A percentile compares a stretch with the other conserved stretches of the same genome.
Evolutionary conservation across 1,139 yeast species (phyloP).

Genomic region (Suhomyces wounanorum): DNA sequence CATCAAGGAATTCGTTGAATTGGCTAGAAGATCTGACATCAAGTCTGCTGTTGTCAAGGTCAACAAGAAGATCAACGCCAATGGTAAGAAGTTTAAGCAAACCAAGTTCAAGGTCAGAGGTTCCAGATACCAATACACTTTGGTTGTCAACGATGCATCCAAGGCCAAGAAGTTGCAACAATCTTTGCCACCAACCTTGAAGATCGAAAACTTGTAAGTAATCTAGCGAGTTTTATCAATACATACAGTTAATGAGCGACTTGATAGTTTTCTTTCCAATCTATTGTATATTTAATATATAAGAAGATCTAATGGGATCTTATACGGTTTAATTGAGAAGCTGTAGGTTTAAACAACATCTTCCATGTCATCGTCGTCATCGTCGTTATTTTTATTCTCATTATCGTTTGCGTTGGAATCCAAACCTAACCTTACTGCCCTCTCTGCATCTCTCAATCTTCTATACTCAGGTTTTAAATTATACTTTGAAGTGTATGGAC

Average conservation of each 20-base stretch:
- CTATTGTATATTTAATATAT: conserved; percentile 18
- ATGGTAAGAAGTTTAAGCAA: conserved; percentile 86
- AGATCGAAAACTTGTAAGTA: conserved; percentile 65
- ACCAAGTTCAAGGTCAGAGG: conserved; percentile 99
- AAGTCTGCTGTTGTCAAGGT: conserved; percentile 87
- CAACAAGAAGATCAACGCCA: conserved; percentile 82
- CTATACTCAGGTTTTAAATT: conserved; percentile 88
- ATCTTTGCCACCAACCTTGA: conserved; percentile 95
- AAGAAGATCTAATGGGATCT: conserved; percentile 13
- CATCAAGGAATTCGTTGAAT: conserved; percentile 96
- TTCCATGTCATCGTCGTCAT: conserved; percentile 49
- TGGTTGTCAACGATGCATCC: conserved; percentile 93
- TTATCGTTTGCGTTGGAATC: conserved; percentile 40
- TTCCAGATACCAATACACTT: conserved; percentile 90
- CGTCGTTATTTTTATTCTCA: conserved; percentile 51
- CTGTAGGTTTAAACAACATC: conserved; percentile 32
- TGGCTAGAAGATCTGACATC: conserved; percentile 97
- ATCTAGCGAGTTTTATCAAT: conserved; percentile 6
- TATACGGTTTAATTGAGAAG: conserved; percentile 12
- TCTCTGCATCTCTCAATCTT: conserved; percentile 74
- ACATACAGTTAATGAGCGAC: conserved; percentile 11
- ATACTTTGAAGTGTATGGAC: conserved; percentile 93
- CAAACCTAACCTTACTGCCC: conserved; percentile 62
- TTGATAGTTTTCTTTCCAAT: conserved; percentile 14
- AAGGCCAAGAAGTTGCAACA: conserved; percentile 98